Conservation (phyloP, 768 basidiomycete species). For the Naganishia friedmannii region DNA sequence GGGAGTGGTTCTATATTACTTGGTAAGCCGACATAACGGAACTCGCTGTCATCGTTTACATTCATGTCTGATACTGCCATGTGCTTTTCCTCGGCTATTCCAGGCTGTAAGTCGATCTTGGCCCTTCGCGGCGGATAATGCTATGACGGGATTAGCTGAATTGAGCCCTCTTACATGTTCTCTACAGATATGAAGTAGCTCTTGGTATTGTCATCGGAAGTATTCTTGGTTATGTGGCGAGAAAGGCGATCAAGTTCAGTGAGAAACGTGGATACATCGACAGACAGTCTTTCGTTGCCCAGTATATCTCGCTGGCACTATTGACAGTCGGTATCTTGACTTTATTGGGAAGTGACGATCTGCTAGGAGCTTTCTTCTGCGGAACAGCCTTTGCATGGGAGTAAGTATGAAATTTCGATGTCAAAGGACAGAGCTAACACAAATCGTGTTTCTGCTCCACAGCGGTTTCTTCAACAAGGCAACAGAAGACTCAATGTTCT, state of each 20-base stretch:
- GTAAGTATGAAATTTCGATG: conserved; percentile 56
- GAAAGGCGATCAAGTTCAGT: conserved; percentile 90
- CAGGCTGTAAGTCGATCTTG: conserved; percentile 19
- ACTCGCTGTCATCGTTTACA: conserved; percentile 45
- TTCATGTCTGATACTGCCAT: conserved; percentile 20
- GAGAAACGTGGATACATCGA: conserved; percentile 82
- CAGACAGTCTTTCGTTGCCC: conserved; percentile 88
- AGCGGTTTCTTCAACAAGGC: conserved; percentile 59
- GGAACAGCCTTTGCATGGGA: conserved; percentile 97
- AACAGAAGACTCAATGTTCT: conserved; percentile 92
- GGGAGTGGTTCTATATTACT: conserved; percentile 75
- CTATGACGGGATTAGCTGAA: background rate
- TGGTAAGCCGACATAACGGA: conserved; percentile 63
- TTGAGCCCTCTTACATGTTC: background rate
- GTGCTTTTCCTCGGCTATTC: background rate
- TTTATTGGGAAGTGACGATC: conserved; percentile 85
- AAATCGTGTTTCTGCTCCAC: background rate
- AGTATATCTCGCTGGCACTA: conserved; percentile 56
- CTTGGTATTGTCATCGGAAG: conserved; percentile 73
- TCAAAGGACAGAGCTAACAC: background rate
- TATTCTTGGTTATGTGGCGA: conserved; percentile 70
- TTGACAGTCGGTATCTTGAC: conserved; percentile 62
- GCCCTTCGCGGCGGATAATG: background rate
- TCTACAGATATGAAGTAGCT: conserved; percentile 66
- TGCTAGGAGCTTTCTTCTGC: conserved; percentile 89